Base-by-base conservation (phyloP, 2,329 filamentous ascomycete species). In the Graphilbum fragrans region DNA sequence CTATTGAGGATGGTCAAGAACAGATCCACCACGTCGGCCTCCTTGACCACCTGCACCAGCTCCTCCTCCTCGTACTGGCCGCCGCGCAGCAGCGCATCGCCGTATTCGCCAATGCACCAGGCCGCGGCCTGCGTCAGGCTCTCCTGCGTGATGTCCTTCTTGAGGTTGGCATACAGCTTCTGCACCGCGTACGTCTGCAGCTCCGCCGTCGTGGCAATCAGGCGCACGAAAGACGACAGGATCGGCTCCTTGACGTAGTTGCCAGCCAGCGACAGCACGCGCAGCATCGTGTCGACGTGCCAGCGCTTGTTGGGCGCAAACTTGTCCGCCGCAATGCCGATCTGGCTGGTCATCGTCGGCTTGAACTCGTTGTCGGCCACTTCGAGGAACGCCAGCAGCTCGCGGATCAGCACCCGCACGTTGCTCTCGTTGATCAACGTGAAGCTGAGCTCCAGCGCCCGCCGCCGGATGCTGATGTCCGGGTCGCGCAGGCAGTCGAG, bases 351-450 rank as follows among this genome's bases (percentile, higher is more conserved):
- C 88, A 98, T 95, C 41, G 86, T 86, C 7, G 92, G 86, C 65
- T 98, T 98, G 67, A 98, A 98, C 60, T 98, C 92, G 50, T 93
- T 94, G 55, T 98, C 92, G 41, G 93, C 90, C 39, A 94, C 87
- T 60, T 98, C 92, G 44, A 98, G 64, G 70, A 98, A 98, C 7
- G 92, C 87, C 35, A 98, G 70, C 33, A 98, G 69, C 58, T 98
- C 93, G 48, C 93, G 72, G 45, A 98, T 92, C 32, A 98, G 72
- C 5, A 96, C 85, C 32, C 92, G 80, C 29, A 98, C 87, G 53
- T 98, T 98, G 61, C 81, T 78, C 58, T 96, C 92, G 58, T 98
- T 96, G 63, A 98, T 95, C 40, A 98, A 69, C 5, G 93, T 98
- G 57, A 98, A 98, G 62, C 92, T 96, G 43, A 98, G 77, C 57